Percentiles rank a stretch among this genome's conserved stretches.
phyloP scores from a whole-genome alignment of 192 early-diverging fungal species.

The Rhizoclosmatium globosum region DNA sequence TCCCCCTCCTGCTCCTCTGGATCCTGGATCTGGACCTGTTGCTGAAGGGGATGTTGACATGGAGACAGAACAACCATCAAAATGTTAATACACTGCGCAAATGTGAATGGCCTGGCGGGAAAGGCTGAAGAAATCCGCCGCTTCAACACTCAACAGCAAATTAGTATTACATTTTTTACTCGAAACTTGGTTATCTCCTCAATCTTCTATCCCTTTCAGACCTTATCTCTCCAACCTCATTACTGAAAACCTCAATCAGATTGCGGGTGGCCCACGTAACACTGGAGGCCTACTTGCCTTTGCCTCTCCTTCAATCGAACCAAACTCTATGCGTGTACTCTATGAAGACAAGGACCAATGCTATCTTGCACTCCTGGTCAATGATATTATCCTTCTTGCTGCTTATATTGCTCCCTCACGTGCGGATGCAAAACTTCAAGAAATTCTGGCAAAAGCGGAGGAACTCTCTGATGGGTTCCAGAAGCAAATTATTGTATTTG shows the following conservation, averaged over 20 bases:
- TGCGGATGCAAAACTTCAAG: too few species aligned
- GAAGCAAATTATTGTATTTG: too few species aligned
- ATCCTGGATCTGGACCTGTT: too few species aligned
- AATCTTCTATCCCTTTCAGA: slow-evolving; percentile 3
- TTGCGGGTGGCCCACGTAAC: background rate
- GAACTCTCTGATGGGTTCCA: too few species aligned
- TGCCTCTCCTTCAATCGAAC: background rate
- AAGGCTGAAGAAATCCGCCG: slow-evolving; percentile 3
- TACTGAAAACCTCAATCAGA: background rate
- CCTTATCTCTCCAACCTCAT: background rate
- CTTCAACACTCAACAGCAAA: background rate
- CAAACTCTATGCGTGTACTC: too few species aligned
- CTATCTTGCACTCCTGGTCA: too few species aligned
- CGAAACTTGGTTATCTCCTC: slow-evolving; percentile 8
- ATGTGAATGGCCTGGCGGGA: background rate
- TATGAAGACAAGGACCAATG: background rate
- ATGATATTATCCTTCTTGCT: too few species aligned
- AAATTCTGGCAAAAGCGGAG: too few species aligned
- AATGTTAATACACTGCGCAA: background rate
- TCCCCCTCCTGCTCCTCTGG: too few species aligned
- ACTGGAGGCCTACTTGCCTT: background rate
- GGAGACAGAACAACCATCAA: too few species aligned
- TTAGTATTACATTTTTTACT: background rate
- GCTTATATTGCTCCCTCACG: too few species aligned
- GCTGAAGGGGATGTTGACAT: too few species aligned